Evolutionary conservation across 75 land plant genomes (phyloP).

Genomic region (Cunninghamia lanceolata): DNA sequence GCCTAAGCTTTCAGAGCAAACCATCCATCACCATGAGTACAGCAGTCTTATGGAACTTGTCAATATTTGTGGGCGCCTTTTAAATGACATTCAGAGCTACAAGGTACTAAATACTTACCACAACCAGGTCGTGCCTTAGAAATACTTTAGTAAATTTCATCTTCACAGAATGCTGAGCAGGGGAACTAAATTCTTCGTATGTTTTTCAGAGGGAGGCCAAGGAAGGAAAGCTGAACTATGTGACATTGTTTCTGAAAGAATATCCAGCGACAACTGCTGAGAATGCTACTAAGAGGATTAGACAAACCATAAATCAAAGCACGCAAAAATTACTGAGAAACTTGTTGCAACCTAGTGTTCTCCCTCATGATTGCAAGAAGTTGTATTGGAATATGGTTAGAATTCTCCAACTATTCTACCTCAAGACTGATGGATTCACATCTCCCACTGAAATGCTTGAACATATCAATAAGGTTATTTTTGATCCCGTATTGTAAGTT

Average conservation of each 20-base stretch:
- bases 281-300: conserved; percentile 34
- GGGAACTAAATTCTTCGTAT: background rate
- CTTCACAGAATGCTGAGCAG: background rate
- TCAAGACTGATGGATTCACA: conserved; percentile 64
- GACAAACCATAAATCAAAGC: conserved; percentile 13
- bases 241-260: conserved; percentile 39
- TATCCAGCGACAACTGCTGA: conserved; percentile 19
- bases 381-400: conserved; percentile 71
- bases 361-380: conserved; percentile 71
- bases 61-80: conserved; percentile 70
- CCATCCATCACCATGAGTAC: conserved; percentile 35
- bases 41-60: conserved; percentile 47
- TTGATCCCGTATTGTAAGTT: conserved; percentile 27
- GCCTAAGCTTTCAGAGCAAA: conserved; percentile 53
- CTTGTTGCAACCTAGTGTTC: conserved; percentile 37
- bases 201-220: conserved; percentile 61
- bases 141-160: background rate
- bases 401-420: conserved; percentile 65
- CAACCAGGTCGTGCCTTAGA: background rate
- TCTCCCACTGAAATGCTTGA: conserved; percentile 56
- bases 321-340: conserved; percentile 51
- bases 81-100: conserved; percentile 70
- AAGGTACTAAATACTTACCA: conserved; percentile 42
- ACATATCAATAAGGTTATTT: conserved; percentile 46
- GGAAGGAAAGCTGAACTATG: conserved; percentile 63